These are phyloP conservation scores for Ophiostoma sp. DNA, from an alignment of 2,329 filamentous ascomycete species.

Conservation along the genomic window DNA sequence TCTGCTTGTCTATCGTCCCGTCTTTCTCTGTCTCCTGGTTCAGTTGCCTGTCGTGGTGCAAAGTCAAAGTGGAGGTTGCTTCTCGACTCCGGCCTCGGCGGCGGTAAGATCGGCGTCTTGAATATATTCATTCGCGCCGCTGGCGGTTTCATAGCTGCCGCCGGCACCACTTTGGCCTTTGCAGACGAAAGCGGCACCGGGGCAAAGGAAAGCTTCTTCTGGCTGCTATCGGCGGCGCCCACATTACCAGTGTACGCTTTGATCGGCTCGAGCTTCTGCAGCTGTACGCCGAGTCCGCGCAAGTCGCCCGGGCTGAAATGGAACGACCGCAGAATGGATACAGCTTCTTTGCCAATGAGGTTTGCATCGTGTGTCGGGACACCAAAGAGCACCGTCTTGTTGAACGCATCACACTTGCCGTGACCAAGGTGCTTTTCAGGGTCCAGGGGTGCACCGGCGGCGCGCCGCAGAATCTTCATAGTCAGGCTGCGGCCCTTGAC, in stretches of 20 bases:
- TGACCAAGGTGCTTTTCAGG: conserved; percentile 91
- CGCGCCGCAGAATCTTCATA: conserved; percentile 88
- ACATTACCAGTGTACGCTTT: conserved; percentile 40
- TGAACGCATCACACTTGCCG: conserved; percentile 90
- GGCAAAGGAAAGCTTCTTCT: conserved; percentile 71
- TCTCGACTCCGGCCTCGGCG: not conserved
- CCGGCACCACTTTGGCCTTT: not conserved
- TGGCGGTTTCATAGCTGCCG: conserved; percentile 4
- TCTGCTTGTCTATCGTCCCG: not conserved
- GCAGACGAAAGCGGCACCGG: not conserved
- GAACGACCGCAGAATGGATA: conserved; percentile 76
- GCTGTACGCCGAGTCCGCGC: conserved; percentile 85
- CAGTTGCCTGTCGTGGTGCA: not conserved
- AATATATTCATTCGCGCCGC: conserved; percentile 14
- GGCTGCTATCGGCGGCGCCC: conserved; percentile 64
- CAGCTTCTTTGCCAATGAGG: conserved; percentile 69
- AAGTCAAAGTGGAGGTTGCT: not conserved
- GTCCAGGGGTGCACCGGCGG: conserved; percentile 80
- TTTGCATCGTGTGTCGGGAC: conserved; percentile 73
- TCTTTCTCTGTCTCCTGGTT: not conserved
- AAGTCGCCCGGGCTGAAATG: conserved; percentile 85
- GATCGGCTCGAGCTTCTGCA: conserved; percentile 83
- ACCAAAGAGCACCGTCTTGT: conserved; percentile 77
- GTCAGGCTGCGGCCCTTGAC: conserved; percentile 86
- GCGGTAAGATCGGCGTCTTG: conserved; percentile 8